Percentiles rank a stretch among this genome's conserved stretches.
Evolutionary conservation across 2,329 filamentous ascomycete genomes (phyloP).

Genomic region (Fusarium buxicola): DNA sequence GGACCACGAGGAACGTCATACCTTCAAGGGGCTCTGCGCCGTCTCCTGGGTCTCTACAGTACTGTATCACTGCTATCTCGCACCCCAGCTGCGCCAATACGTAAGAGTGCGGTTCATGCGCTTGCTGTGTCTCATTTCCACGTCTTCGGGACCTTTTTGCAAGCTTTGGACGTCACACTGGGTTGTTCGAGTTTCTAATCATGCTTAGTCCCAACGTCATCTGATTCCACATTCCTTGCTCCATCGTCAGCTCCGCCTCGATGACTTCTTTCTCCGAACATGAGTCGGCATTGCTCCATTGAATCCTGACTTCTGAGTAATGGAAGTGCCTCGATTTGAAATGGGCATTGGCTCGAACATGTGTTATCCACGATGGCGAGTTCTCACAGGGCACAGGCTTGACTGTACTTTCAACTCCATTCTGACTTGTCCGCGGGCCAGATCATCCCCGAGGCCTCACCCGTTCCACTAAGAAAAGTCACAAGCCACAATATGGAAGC

Average conservation of each 20-base stretch:
- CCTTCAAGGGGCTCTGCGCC: constrained; percentile 8
- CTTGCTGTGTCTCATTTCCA: constrained; percentile 3
- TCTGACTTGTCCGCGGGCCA: neutral
- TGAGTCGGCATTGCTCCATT: constrained; percentile 1
- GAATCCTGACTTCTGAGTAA: constrained; percentile 6
- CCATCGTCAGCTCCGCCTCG: constrained; percentile 13
- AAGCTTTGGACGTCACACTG: neutral
- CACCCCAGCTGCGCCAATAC: constrained; percentile 4
- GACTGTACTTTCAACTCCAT: neutral
- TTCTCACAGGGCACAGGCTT: neutral
- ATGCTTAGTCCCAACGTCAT: neutral
- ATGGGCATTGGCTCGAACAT: neutral
- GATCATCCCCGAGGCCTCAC: neutral
- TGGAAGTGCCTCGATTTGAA: neutral
- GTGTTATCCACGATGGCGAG: neutral
- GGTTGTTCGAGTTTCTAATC: neutral
- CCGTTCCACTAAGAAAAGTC: constrained; percentile 2
- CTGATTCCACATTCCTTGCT: constrained; percentile 18
- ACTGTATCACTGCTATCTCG: neutral
- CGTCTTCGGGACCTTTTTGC: neutral
- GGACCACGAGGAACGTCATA: constrained; percentile 33
- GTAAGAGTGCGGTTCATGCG: constrained; percentile 4
- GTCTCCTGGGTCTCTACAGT: constrained; percentile 8
- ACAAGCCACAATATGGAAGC: constrained; percentile 5
- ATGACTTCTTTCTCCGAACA: constrained; percentile 15